Evolutionary conservation across 345 rosid species (phyloP).

Genomic region (Pistacia vera): DNA sequence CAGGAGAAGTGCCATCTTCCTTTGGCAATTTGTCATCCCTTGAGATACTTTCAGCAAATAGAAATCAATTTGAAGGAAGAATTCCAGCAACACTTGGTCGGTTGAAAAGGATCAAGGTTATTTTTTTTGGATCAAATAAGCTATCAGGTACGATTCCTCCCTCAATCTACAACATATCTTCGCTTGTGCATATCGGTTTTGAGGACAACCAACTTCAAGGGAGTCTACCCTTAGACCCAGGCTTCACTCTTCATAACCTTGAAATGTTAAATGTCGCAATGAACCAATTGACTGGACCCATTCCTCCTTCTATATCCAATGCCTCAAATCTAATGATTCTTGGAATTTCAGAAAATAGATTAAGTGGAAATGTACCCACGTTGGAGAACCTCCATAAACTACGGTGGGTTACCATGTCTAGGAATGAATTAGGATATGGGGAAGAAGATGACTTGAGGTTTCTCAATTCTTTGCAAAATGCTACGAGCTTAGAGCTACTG

Average conservation of each 20-base stretch:
- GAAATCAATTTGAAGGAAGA: neutral
- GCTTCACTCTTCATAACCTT: conserved; percentile 17
- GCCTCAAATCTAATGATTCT: neutral
- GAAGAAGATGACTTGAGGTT: conserved; percentile 13
- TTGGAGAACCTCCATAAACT: neutral
- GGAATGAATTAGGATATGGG: conserved; percentile 3
- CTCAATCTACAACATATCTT: neutral
- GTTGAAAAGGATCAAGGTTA: too few relatives aligned
- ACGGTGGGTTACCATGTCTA: neutral
- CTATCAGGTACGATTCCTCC: neutral
- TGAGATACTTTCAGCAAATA: neutral
- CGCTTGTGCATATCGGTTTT: neutral
- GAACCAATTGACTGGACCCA: conserved; percentile 21
- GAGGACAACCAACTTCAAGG: neutral
- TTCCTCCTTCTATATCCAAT: conserved; percentile 31
- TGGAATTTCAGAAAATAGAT: fast-evolving
- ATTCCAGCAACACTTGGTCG: neutral
- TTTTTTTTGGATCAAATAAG: neutral
- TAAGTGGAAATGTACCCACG: conserved; percentile 5
- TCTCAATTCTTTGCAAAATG: conserved; percentile 15
- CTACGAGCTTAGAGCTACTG: neutral
- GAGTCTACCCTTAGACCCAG: neutral
- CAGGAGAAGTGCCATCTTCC: conserved; percentile 11
- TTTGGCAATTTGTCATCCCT: conserved; percentile 29
- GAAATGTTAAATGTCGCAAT: neutral